Evolutionary conservation across 768 basidiomycete genomes (phyloP).

Genomic region (Mycena leptocephala): DNA sequence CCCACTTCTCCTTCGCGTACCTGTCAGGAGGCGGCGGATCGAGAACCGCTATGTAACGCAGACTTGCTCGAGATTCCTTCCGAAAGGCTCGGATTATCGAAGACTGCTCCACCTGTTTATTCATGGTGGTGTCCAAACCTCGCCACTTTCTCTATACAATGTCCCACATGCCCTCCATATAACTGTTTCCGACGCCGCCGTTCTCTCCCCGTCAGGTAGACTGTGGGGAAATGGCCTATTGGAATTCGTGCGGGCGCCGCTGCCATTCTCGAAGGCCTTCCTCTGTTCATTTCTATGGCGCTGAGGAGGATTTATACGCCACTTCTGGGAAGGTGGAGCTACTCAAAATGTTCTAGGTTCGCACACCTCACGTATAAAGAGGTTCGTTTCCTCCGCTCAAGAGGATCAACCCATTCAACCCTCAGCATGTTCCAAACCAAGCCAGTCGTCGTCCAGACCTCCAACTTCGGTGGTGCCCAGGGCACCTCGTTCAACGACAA

Average conservation of each 20-base stretch:
- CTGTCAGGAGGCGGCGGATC: not conserved
- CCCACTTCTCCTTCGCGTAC: not conserved
- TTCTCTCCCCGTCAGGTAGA: not conserved
- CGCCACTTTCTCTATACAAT: not conserved
- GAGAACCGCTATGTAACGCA: not conserved
- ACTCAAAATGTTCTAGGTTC: not conserved
- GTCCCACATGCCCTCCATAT: not conserved
- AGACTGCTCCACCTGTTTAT: not conserved
- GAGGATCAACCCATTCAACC: not conserved
- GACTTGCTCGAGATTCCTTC: not conserved
- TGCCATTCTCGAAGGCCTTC: not conserved
- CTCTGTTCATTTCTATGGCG: not conserved
- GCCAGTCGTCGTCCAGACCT: slow-evolving; percentile 29
- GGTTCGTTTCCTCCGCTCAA: not conserved
- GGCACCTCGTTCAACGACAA: slow-evolving; percentile 23
- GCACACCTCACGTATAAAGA: slow-evolving; percentile 8
- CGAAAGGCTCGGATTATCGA: not conserved
- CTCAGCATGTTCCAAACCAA: slow-evolving; percentile 24
- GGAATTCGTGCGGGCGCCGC: too few relatives aligned
- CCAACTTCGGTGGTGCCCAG: slow-evolving; percentile 29
- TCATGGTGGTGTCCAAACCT: not conserved
- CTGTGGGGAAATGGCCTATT: too few relatives aligned
- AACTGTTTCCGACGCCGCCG: not conserved
- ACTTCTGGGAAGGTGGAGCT: not conserved
- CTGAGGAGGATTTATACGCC: not conserved